These are phyloP conservation scores for Saccharomycopsis crataegensis DNA, from an alignment of 1,139 yeast genomes.

Conservation along the genomic window DNA sequence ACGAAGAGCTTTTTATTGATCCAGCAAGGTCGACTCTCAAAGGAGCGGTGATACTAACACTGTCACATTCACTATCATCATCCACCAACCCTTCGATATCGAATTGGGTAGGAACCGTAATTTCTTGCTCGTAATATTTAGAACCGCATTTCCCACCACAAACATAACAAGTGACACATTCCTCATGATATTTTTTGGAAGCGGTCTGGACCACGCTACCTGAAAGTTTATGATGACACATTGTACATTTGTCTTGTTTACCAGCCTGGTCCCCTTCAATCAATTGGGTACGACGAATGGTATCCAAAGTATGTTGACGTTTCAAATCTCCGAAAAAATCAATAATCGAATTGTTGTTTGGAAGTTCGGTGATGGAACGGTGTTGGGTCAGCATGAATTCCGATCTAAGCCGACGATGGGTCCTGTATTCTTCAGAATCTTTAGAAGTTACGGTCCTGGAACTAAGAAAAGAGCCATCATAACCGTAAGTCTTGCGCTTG, in stretches of 20 bases:
- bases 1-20: neutral
- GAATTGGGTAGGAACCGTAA: neutral
- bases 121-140: slow-evolving; percentile 31
- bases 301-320: slow-evolving; percentile 3
- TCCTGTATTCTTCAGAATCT: slow-evolving; percentile 5
- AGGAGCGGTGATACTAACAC: slow-evolving; percentile 12
- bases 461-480: neutral
- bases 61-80: neutral
- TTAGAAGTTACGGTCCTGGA: neutral
- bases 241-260: neutral
- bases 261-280: neutral
- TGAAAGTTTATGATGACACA: neutral
- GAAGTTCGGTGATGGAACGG: too few relatives aligned
- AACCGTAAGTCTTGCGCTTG: neutral
- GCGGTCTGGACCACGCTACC: neutral
- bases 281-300: neutral
- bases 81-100: neutral
- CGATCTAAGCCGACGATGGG: neutral
- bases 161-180: slow-evolving; percentile 49
- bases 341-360: neutral
- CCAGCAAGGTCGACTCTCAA: slow-evolving; percentile 1
- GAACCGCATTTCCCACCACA: slow-evolving; percentile 51
- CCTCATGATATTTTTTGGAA: slow-evolving; percentile 32
- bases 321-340: slow-evolving; percentile 9
- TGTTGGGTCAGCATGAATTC: neutral